Evolutionary conservation across 768 basidiomycete genomes (phyloP).

Genomic region (Trametes cinnabarina): DNA sequence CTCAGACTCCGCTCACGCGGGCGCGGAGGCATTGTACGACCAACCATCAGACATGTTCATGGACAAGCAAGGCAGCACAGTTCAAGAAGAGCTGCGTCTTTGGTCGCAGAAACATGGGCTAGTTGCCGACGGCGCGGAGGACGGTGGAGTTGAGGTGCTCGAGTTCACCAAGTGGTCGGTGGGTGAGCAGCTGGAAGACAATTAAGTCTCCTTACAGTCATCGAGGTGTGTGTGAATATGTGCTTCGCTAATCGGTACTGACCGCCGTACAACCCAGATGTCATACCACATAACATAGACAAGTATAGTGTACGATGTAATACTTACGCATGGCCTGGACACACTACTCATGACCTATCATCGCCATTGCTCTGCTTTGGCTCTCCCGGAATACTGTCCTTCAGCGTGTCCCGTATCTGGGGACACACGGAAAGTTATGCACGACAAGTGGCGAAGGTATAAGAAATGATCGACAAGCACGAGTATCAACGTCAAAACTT

Average conservation of each 20-base stretch:
- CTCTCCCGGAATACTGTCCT: too few relatives aligned
- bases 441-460: too few relatives aligned
- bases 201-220: not conserved
- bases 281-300: not conserved
- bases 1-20: slow-evolving; percentile 28
- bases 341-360: not conserved
- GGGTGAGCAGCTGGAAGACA: slow-evolving; percentile 34
- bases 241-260: not conserved
- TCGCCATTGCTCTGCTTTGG: too few relatives aligned
- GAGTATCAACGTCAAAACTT: too few relatives aligned
- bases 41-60: slow-evolving; percentile 76
- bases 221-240: not conserved
- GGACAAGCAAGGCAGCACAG: slow-evolving; percentile 42
- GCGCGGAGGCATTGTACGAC: slow-evolving; percentile 59
- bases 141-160: slow-evolving; percentile 42
- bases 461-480: too few relatives aligned
- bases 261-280: not conserved
- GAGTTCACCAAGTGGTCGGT: slow-evolving; percentile 69
- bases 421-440: too few relatives aligned
- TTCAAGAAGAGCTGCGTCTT: slow-evolving; percentile 40
- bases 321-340: not conserved
- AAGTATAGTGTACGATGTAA: not conserved
- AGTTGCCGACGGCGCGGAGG: slow-evolving; percentile 29
- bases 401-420: too few relatives aligned
- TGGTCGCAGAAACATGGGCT: slow-evolving; percentile 58